Conservation (phyloP, 371 early-diverging fungal species). For the Cokeromyces recurvatus region DNA sequence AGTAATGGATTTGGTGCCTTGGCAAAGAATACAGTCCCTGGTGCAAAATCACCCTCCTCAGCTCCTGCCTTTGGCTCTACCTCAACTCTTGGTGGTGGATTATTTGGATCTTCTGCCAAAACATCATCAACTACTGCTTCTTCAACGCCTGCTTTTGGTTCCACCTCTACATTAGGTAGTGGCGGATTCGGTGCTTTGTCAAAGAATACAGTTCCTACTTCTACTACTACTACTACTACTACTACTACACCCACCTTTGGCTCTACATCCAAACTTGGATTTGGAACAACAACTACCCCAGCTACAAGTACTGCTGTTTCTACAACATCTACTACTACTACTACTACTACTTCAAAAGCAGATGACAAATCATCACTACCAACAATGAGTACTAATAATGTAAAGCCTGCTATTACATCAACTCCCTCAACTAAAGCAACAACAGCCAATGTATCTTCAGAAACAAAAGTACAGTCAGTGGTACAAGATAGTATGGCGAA, state of each 20-base stretch:
- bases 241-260: too few relatives aligned
- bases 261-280: neutral
- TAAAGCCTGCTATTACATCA: slow-evolving; percentile 12
- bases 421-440: too few relatives aligned
- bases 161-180: slow-evolving; percentile 6
- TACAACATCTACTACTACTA: neutral
- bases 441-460: too few relatives aligned
- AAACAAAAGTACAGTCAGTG: too few relatives aligned
- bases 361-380: too few relatives aligned
- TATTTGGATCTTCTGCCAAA: slow-evolving; percentile 17
- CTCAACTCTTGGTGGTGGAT: slow-evolving; percentile 5
- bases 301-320: neutral
- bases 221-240: neutral
- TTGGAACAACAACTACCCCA: neutral
- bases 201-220: slow-evolving; percentile 1
- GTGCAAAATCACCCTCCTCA: neutral
- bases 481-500: slow-evolving; percentile 23
- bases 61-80: slow-evolving; percentile 17
- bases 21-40: slow-evolving; percentile 6
- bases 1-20: slow-evolving; percentile 13
- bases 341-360: too few relatives aligned
- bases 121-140: neutral
- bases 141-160: slow-evolving; percentile 15
- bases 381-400: neutral
- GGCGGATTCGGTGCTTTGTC: slow-evolving; percentile 7